Base-by-base conservation (phyloP, 768 basidiomycete genomes). In the Xanthoconium purpureum region DNA sequence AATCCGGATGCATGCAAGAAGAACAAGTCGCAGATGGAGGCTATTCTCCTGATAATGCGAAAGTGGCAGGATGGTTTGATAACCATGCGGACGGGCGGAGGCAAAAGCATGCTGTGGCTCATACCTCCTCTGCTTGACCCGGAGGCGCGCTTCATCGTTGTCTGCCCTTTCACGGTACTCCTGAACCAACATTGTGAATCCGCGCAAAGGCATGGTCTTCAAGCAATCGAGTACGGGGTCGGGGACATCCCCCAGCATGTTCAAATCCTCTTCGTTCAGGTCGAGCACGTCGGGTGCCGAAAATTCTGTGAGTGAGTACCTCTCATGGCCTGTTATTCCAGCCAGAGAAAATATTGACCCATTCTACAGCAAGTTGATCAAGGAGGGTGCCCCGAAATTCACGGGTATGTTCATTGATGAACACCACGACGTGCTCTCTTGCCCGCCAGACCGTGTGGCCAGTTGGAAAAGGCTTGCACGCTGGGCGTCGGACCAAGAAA, bases 61-160 rank as follows among this genome's bases (percentile, higher is more conserved):
- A 51, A 44, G n/a, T n/a, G 8, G 8, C 48, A 51, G 15, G 54
- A 55, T 44, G 54, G 35, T 30, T 50, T 55, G 29, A 44, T 55
- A 44, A 50, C 54, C 40, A 55, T 55, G 54, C 24, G 48, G 18
- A 55, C 54, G 14, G 54, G 54, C 0, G 42, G 54, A 13, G 54
- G 54, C 2, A 55, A 55, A 32, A 55, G 54, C 35, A 43, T 55
- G 47, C 11, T 50, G 24, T 55, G 54, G 54, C 28, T 55, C 3
- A 1, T 37, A 29, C 48, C 54, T 3, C 40, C 35, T 43, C 42
- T 55, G 3, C 47, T 55, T 0, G 35, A 55, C 14, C 54, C 29
- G 3, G 48, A 32, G 5, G 47, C 35, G 0, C n/a, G 35, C 5
- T 55, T 50, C 54, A 44, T 55, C 0, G 40, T 55, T 14, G 54